phyloP scores from a whole-genome alignment of 2,329 filamentous ascomycete species.

The Cladophialophora carrionii region DNA sequence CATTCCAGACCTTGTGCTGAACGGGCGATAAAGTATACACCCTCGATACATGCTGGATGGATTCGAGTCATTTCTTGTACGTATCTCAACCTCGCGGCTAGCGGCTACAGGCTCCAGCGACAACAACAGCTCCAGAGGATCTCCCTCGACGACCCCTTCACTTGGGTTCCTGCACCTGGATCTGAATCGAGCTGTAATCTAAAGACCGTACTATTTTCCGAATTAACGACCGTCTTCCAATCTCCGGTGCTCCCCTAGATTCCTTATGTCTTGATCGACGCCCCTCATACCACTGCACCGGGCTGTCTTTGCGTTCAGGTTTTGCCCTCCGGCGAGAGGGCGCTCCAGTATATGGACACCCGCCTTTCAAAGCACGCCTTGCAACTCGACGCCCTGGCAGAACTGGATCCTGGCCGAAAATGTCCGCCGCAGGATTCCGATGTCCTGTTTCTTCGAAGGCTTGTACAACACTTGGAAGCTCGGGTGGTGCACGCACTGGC shows the following conservation, averaged over 20 bases:
- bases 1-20: slow-evolving; percentile 1
- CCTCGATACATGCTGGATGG: neutral
- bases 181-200: neutral
- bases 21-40: neutral
- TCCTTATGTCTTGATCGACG: neutral
- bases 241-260: neutral
- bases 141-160: neutral
- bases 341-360: neutral
- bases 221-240: neutral
- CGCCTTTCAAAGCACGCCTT: neutral
- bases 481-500: slow-evolving; percentile 14
- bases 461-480: slow-evolving; percentile 4
- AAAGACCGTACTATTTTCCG: neutral
- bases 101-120: too few species aligned
- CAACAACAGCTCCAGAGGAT: too few species aligned
- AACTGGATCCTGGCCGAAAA: slow-evolving; percentile 16
- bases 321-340: neutral
- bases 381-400: slow-evolving; percentile 8
- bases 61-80: neutral
- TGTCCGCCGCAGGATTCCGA: slow-evolving; percentile 16
- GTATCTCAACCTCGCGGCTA: neutral
- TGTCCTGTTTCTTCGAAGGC: slow-evolving; percentile 14
- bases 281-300: neutral
- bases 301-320: neutral
- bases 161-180: neutral